A percentile compares a stretch with the other conserved stretches of the same genome.
phyloP scores from a whole-genome alignment of 2,329 filamentous ascomycete species.

The Aspergillus fumigatiaffinis region DNA sequence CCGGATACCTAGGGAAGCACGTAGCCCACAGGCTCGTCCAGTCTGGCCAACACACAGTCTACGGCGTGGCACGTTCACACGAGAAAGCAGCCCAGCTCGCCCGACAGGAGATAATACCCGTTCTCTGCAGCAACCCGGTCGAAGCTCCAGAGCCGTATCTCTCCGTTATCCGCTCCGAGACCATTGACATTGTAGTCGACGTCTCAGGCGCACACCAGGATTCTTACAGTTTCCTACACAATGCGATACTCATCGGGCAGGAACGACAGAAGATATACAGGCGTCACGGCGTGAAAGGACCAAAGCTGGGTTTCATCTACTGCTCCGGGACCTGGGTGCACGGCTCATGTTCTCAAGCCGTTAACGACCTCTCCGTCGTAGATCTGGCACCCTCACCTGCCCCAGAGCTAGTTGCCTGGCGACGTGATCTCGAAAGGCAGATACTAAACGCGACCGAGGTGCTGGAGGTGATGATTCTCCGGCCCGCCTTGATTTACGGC shows the following conservation, averaged over 20 bases:
- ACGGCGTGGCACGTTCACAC: conserved; percentile 30
- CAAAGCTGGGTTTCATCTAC: conserved; percentile 39
- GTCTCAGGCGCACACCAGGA: conserved; percentile 22
- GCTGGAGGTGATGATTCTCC: conserved; percentile 3
- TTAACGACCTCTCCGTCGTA: conserved; percentile 21
- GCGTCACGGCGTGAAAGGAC: conserved; percentile 14
- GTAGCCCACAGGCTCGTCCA: conserved; percentile 21
- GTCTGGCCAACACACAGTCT: conserved; percentile 31
- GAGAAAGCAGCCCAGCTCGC: conserved; percentile 29
- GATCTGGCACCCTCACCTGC: neutral
- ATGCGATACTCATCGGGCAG: conserved; percentile 11
- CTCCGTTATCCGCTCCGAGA: conserved; percentile 14
- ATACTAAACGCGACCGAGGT: neutral
- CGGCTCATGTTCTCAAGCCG: conserved; percentile 22
- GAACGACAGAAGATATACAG: neutral
- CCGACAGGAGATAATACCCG: neutral
- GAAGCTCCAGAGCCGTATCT: conserved; percentile 3
- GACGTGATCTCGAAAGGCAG: neutral
- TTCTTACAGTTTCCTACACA: conserved; percentile 18
- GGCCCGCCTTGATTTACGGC: conserved; percentile 28
- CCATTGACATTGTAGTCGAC: conserved; percentile 37
- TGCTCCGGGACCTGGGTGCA: conserved; percentile 38
- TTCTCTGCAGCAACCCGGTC: neutral
- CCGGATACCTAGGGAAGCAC: conserved; percentile 30
- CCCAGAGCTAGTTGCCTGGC: neutral